phyloP scores from a whole-genome alignment of 768 basidiomycete species.

The Pleurotus tuber-regium region DNA sequence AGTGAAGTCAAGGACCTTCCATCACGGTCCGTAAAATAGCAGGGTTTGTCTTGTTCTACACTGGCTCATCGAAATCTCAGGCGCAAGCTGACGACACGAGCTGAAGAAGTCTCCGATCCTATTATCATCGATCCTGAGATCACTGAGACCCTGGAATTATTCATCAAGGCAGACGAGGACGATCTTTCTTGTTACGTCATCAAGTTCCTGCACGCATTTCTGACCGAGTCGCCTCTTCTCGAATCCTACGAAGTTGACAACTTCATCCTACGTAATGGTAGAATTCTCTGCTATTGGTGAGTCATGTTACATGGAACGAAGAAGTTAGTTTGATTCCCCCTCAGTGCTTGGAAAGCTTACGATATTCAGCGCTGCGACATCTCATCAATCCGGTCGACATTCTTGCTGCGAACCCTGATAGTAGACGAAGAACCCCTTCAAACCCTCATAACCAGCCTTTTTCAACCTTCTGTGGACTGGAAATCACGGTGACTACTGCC shows the following conservation, averaged over 20 bases:
- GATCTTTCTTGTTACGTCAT: slow-evolving; percentile 52
- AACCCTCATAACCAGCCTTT: slow-evolving; percentile 39
- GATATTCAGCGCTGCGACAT: slow-evolving; percentile 55
- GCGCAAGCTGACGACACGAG: slow-evolving; percentile 44
- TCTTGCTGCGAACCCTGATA: slow-evolving; percentile 57
- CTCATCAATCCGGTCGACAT: slow-evolving; percentile 47
- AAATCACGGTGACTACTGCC: slow-evolving; percentile 45
- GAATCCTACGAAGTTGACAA: slow-evolving; percentile 71
- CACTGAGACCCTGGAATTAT: slow-evolving; percentile 49
- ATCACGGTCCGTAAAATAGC: slow-evolving; percentile 44
- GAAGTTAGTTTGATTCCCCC: slow-evolving; percentile 2
- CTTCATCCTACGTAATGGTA: slow-evolving; percentile 64
- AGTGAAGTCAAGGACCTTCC: slow-evolving; percentile 50
- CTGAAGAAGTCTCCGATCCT: slow-evolving; percentile 47
- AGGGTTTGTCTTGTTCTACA: neutral
- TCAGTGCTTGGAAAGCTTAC: slow-evolving; percentile 70
- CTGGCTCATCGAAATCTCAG: slow-evolving; percentile 27
- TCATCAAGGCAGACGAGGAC: slow-evolving; percentile 45
- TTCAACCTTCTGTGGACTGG: slow-evolving; percentile 38
- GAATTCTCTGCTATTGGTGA: slow-evolving; percentile 60
- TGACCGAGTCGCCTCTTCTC: slow-evolving; percentile 56
- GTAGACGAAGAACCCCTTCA: slow-evolving; percentile 66
- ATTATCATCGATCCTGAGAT: slow-evolving; percentile 59
- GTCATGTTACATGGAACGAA: neutral
- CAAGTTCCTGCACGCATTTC: slow-evolving; percentile 61